Percentiles rank a stretch among this genome's conserved stretches.
Evolutionary conservation across 2,329 filamentous ascomycete genomes (phyloP).

Genomic region (Calonectria ilicicola): DNA sequence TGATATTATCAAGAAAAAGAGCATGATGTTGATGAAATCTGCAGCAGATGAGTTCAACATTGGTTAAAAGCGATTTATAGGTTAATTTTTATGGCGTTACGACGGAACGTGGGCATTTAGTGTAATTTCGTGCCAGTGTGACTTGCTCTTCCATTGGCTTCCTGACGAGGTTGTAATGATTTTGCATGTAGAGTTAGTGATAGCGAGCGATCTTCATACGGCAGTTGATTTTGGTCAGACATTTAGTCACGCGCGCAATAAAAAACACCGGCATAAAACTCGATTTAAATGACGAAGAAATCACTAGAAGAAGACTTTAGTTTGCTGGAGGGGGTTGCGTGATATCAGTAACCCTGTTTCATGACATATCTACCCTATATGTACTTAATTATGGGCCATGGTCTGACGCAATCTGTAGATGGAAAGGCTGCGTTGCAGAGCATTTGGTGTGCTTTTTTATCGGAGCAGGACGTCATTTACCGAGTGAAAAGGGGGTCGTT

Average conservation of each 20-base stretch:
- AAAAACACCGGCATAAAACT: not conserved
- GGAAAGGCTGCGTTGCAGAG: slow-evolving; percentile 8
- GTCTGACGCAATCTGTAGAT: slow-evolving; percentile 12
- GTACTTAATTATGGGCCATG: slow-evolving; percentile 7
- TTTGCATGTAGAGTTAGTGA: not conserved
- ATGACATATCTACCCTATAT: slow-evolving; percentile 23
- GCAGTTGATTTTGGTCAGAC: not conserved
- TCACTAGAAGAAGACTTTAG: not conserved
- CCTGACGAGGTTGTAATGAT: not conserved
- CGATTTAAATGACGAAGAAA: slow-evolving; percentile 15
- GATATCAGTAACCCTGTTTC: slow-evolving; percentile 13
- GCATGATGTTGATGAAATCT: slow-evolving; percentile 74
- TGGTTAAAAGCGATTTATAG: slow-evolving; percentile 55
- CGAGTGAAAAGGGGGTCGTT: slow-evolving; percentile 27
- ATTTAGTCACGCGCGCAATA: not conserved
- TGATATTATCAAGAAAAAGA: slow-evolving; percentile 68
- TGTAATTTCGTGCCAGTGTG: not conserved
- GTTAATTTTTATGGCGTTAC: not conserved
- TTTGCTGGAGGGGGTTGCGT: not conserved
- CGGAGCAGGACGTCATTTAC: slow-evolving; percentile 40
- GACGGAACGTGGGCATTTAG: not conserved
- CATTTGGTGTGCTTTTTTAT: slow-evolving; percentile 33
- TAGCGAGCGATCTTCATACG: not conserved
- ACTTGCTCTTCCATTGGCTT: too few relatives aligned
- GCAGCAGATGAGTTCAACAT: slow-evolving; percentile 77